Percentiles rank a stretch among this genome's conserved stretches.
Conservation (phyloP, 148 eudicot species). For the Silene uniflora region DNA sequence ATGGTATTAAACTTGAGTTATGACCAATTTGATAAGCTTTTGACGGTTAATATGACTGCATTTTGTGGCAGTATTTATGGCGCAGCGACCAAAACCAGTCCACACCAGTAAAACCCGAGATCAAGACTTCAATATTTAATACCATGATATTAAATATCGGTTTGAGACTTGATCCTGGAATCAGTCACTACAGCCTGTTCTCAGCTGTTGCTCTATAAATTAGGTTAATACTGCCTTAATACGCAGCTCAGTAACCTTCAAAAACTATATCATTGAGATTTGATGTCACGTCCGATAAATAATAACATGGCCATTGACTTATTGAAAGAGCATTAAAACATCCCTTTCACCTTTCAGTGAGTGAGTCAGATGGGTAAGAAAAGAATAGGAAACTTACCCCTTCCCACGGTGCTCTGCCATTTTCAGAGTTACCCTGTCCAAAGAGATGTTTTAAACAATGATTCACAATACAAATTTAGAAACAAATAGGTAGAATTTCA, state of each 20-base stretch:
- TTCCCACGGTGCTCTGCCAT: slow-evolving; percentile 74
- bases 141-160: neutral
- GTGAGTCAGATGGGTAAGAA: neutral
- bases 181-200: neutral
- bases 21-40: too few species aligned
- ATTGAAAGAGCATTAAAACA: neutral
- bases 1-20: too few species aligned
- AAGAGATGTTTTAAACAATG: slow-evolving; percentile 9
- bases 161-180: neutral
- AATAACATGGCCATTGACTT: neutral
- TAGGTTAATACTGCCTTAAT: too few species aligned
- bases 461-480: neutral
- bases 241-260: neutral
- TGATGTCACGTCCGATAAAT: neutral
- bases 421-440: slow-evolving; percentile 51
- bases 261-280: neutral
- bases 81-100: neutral
- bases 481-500: neutral
- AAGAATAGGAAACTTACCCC: slow-evolving; percentile 45
- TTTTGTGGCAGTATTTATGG: neutral
- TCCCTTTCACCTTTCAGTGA: too few species aligned
- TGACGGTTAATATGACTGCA: neutral
- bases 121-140: too few species aligned
- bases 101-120: neutral
- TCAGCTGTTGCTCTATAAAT: neutral